These are phyloP conservation scores for Turritis glabra DNA, from an alignment of 345 rosid genomes.

Conservation along the genomic window DNA sequence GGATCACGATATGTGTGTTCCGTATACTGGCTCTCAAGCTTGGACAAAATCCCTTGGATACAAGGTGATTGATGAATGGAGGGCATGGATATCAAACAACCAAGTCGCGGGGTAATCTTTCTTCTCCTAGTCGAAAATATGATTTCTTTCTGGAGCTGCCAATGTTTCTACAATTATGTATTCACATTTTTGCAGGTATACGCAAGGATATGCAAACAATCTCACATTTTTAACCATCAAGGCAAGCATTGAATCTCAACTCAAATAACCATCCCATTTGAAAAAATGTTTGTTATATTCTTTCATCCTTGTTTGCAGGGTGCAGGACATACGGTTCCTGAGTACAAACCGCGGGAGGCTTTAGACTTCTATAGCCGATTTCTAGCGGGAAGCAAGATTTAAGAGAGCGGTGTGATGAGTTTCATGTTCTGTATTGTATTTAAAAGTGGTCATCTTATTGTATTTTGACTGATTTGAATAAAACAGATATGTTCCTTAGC, in stretches of 20 bases:
- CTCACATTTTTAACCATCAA: conserved; percentile 84
- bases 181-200: conserved; percentile 47
- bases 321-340: conserved; percentile 92
- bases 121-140: neutral
- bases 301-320: conserved; percentile 52
- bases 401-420: neutral
- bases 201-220: conserved; percentile 77
- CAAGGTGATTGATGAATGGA: conserved; percentile 73
- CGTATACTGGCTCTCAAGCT: conserved; percentile 85
- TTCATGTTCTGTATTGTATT: neutral
- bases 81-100: conserved; percentile 70
- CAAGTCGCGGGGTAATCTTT: conserved; percentile 82
- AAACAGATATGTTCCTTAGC: neutral
- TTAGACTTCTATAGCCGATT: conserved; percentile 75
- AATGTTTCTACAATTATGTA: neutral
- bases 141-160: neutral
- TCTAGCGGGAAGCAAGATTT: conserved; percentile 58
- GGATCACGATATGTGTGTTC: conserved; percentile 96
- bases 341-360: conserved; percentile 83
- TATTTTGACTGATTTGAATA: conserved; percentile 14
- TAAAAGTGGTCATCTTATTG: neutral
- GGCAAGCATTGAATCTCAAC: conserved; percentile 40
- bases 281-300: neutral
- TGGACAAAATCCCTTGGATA: conserved; percentile 89
- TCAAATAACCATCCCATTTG: neutral